Conservation (phyloP, 352 stramenopile genomes). For the Aphanomyces astaci region DNA sequence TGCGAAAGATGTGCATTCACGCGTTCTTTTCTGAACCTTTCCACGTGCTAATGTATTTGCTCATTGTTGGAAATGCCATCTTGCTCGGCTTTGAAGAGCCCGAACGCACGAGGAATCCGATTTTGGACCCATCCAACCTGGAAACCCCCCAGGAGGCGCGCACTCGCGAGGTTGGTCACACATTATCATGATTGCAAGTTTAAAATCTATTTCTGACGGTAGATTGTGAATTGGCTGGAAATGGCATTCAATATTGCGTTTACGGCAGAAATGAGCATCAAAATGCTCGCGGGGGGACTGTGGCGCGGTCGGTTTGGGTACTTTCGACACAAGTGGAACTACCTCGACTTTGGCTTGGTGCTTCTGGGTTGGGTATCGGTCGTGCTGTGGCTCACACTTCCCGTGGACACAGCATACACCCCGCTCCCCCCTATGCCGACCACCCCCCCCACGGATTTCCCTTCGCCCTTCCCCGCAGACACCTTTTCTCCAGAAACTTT, state of each 20-base stretch:
- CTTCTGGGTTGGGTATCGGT: conserved; percentile 5
- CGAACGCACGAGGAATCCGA: neutral
- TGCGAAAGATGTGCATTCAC: neutral
- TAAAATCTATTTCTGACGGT: neutral
- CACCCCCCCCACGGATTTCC: too few species aligned
- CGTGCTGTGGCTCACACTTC: neutral
- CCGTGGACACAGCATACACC: neutral
- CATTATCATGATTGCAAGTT: too few species aligned
- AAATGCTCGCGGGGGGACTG: conserved; percentile 1
- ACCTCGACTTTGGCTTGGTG: neutral
- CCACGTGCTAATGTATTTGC: conserved; percentile 28
- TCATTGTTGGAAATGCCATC: conserved; percentile 36
- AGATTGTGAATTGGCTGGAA: conserved; percentile 14
- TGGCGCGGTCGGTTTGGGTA: neutral
- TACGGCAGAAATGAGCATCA: neutral
- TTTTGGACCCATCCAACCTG: neutral
- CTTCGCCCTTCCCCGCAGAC: too few species aligned
- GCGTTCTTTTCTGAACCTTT: conserved; percentile 23
- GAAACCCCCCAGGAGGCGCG: neutral
- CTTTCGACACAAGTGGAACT: conserved; percentile 2
- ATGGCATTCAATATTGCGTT: conserved; percentile 19
- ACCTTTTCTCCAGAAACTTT: too few species aligned
- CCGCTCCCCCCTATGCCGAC: neutral
- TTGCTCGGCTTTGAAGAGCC: conserved; percentile 35
- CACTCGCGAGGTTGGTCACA: neutral